phyloP scores from a whole-genome alignment of 2,329 filamentous ascomycete genomes.

The Sarocladiaceae sp. region DNA sequence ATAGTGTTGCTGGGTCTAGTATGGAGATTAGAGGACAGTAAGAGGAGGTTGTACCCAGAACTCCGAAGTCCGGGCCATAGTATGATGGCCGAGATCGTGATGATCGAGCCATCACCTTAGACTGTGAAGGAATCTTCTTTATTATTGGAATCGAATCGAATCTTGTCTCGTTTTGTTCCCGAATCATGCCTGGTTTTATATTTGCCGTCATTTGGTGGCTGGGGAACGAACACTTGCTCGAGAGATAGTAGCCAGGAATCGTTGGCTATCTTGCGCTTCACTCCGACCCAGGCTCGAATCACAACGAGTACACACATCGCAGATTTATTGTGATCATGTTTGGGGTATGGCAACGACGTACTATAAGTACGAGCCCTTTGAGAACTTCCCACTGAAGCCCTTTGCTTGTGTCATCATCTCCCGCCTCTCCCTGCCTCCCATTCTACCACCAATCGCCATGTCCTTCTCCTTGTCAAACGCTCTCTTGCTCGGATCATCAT shows the following conservation, averaged over 20 bases:
- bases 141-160: slow-evolving; percentile 4
- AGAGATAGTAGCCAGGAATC: no score
- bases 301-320: no score
- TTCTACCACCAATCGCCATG: slow-evolving; percentile 71
- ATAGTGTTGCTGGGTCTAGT: slow-evolving; percentile 11
- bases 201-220: no score
- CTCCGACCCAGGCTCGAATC: no score
- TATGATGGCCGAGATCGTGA: no score
- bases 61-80: no score
- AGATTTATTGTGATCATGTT: slow-evolving; percentile 13
- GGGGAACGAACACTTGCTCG: no score
- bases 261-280: no score
- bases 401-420: slow-evolving; percentile 76
- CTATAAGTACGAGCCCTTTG: slow-evolving; percentile 64
- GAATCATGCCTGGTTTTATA: no score
- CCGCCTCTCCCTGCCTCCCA: slow-evolving; percentile 68
- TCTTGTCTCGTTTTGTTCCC: no score
- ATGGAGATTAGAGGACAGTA: neutral
- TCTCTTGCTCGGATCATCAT: slow-evolving; percentile 87
- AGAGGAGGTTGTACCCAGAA: no score
- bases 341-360: slow-evolving; percentile 8
- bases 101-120: no score
- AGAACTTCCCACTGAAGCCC: slow-evolving; percentile 78
- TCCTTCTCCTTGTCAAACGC: slow-evolving; percentile 93
- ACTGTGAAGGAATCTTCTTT: neutral